Evolutionary conservation across 2,329 filamentous ascomycete genomes (phyloP), one percentile per base, ranked within the genome.

Genomic region (Knoxdaviesia capensis): DNA sequence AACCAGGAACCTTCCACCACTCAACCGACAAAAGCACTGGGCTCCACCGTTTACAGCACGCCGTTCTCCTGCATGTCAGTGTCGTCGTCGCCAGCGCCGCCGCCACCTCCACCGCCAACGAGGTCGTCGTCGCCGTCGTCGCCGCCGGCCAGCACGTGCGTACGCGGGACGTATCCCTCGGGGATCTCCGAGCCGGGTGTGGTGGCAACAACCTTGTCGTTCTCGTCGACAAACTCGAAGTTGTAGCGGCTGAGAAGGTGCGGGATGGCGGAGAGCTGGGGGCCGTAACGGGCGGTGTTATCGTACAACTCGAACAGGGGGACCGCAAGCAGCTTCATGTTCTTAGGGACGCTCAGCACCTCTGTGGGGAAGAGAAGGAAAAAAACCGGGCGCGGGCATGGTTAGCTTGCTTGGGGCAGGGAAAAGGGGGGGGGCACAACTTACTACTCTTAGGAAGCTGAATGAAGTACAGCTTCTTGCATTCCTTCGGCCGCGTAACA

Each of bases 391-490:
- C 9, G 34, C 29, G 31, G 5, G 5, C 5, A 28, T 3, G 6
- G n/a, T 36, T 38, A 10, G 20, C 36, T 35, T 11, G 4, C 8
- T 41, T 7, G 30, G 9, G 36, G 31, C 7, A 31, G 32, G 37
- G 29, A 34, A 20, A 34, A 7, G 30, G 35, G 6, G 8, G 29
- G 31, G 7, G 29, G 20, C n/a, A 38, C 44, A 32, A 60, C 75
- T 46, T 70, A 93, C 86, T 96, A 52, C 80, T 86, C 59, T 86
- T 77, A 0, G 90, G 90, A 31, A 98, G 67, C 58, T 94, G 84
- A 49, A 98, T 94, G 47, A 96, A 86, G 61, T 96, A 98, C 36
- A 96, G 70, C 69, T 98, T 98, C 69, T 98, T 98, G 66, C 88
- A 94, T 65, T 98, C 90, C 66, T 98, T 98, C 6, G 90, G 90